These are phyloP conservation scores for Senna tora DNA, from an alignment of 306 rosid species.

Conservation along the genomic window DNA sequence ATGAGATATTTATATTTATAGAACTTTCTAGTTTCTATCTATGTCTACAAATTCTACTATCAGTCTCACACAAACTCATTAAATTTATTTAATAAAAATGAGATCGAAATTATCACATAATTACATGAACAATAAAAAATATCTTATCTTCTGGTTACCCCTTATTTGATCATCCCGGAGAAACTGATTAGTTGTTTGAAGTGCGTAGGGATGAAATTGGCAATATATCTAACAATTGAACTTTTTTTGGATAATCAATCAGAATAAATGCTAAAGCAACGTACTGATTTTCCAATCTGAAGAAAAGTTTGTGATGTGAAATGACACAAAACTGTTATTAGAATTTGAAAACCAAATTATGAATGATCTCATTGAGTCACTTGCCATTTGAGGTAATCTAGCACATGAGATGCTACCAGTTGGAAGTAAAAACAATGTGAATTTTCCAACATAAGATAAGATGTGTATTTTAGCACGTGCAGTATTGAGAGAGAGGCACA, in stretches of 20 bases:
- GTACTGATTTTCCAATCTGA: slow-evolving; percentile 10
- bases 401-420: slow-evolving; percentile 46
- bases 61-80: no score
- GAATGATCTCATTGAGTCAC: slow-evolving; percentile 1
- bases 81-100: no score
- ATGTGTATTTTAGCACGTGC: slow-evolving; percentile 36
- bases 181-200: slow-evolving; percentile 30
- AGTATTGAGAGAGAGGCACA: no score
- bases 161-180: no score
- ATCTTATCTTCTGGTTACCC: no score
- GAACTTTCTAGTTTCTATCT: no score
- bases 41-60: no score
- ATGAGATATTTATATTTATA: no score
- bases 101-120: not conserved
- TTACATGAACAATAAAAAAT: no score
- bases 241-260: slow-evolving; percentile 26
- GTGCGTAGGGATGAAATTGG: slow-evolving; percentile 15
- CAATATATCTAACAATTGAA: slow-evolving; percentile 15
- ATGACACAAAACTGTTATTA: slow-evolving; percentile 27
- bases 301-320: slow-evolving; percentile 29
- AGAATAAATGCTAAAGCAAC: slow-evolving; percentile 46
- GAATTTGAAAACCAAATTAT: slow-evolving; percentile 32
- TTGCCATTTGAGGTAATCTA: slow-evolving; percentile 33
- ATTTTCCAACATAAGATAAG: slow-evolving; percentile 1
- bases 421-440: slow-evolving; percentile 3